Evolutionary conservation across 2,329 filamentous ascomycete genomes (phyloP), one percentile per base, ranked within the genome.

Genomic region (Aspergillus pseudotamarii): DNA sequence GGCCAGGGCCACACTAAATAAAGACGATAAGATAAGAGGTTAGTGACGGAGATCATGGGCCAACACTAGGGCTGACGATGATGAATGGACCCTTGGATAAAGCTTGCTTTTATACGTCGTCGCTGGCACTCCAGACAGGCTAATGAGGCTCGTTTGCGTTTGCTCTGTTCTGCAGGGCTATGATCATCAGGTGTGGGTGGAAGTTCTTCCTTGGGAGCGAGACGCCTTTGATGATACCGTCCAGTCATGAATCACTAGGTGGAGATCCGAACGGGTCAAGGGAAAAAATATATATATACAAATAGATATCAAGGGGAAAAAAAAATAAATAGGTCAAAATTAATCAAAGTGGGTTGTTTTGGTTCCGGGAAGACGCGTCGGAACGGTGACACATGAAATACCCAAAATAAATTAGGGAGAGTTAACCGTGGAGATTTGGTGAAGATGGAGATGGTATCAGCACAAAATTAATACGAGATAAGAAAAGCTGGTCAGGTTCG

Each of bases 71-170:
- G 26, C n/a, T 32, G 48, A 53, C 9, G 10, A 34, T 4, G 32
- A 34, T 4, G 32, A 34, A 32, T 19, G 51, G 30, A 36, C n/a
- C 30, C n/a, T 36, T n/a, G 21, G 51, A 36, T 16, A 38, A 9
- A 26, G 34, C 51, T 36, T 55, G 51, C 51, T 38, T 55, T 55
- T 55, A 55, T 55, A 23, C 51, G 51, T 9, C 51, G 51, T 5
- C 34, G 21, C 12, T 55, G 51, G 9, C 51, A 55, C 32, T 55
- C 51, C 32, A 38, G 19, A 26, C 51, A 55, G 32, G 51, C 51
- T 26, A 55, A 26, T 16, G 51, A 55, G 11, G 51, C 21, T 38
- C 51, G 51, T 38, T 38, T 55, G 32, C 51, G 51, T 38, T 55
- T 55, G 9, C n/a, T 19, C 11, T 36, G n/a, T 8, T 55, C 34